Percentiles rank a stretch among this genome's conserved stretches.
Evolutionary conservation across 495 filamentous ascomycete species (phyloP).

Genomic region (Xylaria flabelliformis): DNA sequence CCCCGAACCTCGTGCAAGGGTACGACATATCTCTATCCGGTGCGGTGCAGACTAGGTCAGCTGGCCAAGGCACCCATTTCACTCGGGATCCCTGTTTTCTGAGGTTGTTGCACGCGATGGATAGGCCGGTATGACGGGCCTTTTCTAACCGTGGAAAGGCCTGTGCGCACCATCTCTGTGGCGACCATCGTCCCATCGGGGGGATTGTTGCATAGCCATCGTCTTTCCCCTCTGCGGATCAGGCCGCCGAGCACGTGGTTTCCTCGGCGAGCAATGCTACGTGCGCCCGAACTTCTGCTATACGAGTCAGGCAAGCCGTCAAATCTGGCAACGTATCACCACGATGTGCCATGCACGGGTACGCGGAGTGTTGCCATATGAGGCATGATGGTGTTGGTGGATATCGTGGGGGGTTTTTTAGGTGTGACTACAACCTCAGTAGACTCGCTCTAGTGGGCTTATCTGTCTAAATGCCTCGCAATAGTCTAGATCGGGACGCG

Average conservation of each 20-base stretch:
- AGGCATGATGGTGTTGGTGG: conserved; percentile 24
- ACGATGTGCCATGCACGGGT: conserved; percentile 12
- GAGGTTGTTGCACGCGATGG: conserved; percentile 8
- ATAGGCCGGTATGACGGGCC: conserved; percentile 16
- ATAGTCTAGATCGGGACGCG: background rate
- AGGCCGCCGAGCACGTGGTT: conserved; percentile 20
- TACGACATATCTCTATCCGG: conserved; percentile 21
- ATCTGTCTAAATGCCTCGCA: background rate
- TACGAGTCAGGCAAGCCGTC: conserved; percentile 11
- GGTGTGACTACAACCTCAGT: conserved; percentile 11
- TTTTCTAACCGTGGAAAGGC: conserved; percentile 22
- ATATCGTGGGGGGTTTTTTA: conserved; percentile 23
- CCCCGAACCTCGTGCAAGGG: conserved; percentile 24
- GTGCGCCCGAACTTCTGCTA: conserved; percentile 11
- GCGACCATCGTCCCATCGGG: conserved; percentile 10
- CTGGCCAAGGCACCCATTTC: conserved; percentile 22
- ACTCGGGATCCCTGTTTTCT: conserved; percentile 22
- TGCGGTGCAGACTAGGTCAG: conserved; percentile 23
- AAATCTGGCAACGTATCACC: conserved; percentile 4
- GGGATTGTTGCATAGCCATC: conserved; percentile 16
- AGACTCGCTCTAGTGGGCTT: background rate
- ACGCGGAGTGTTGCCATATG: conserved; percentile 17
- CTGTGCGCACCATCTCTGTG: conserved; percentile 21
- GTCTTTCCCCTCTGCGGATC: conserved; percentile 11
- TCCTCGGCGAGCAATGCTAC: background rate